Percentiles rank a stretch among this genome's conserved stretches.
phyloP scores from a whole-genome alignment of 2,329 filamentous ascomycete species.

The Myriosclerotinia curreyana region DNA sequence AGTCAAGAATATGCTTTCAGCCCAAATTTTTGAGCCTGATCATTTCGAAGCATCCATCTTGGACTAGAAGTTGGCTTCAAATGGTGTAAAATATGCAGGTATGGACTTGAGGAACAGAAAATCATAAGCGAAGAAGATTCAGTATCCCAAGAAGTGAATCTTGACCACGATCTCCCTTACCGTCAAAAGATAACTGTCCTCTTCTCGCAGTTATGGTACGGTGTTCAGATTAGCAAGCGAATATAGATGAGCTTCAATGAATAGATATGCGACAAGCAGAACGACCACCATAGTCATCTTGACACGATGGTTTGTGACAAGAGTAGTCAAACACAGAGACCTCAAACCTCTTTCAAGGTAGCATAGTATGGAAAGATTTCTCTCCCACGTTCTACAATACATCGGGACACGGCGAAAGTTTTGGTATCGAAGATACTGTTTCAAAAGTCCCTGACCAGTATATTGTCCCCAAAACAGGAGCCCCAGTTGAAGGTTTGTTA shows the following conservation, averaged over 20 bases:
- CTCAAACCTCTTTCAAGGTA: too few species aligned
- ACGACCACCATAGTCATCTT: too few species aligned
- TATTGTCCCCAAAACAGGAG: not conserved
- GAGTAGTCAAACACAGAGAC: too few species aligned
- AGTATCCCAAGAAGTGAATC: too few species aligned
- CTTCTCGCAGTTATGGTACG: too few species aligned
- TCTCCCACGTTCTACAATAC: not conserved
- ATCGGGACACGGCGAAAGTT: not conserved
- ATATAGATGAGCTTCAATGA: too few species aligned
- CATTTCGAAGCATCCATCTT: not conserved
- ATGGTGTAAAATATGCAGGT: not conserved
- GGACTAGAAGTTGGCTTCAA: not conserved
- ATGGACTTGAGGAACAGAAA: not conserved
- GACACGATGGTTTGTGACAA: too few species aligned
- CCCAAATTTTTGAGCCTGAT: not conserved
- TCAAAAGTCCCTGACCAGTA: not conserved
- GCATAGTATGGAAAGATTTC: too few species aligned
- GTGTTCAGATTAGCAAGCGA: too few species aligned
- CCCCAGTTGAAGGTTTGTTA: not conserved
- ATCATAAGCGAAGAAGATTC: not conserved
- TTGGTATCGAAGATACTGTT: not conserved
- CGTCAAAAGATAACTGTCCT: too few species aligned
- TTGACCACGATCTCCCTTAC: too few species aligned
- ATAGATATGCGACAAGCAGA: too few species aligned
- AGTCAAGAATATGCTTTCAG: not conserved